These are phyloP conservation scores for Aureobasidium namibiae DNA, from an alignment of 2,329 filamentous ascomycete genomes.

Conservation along the genomic window DNA sequence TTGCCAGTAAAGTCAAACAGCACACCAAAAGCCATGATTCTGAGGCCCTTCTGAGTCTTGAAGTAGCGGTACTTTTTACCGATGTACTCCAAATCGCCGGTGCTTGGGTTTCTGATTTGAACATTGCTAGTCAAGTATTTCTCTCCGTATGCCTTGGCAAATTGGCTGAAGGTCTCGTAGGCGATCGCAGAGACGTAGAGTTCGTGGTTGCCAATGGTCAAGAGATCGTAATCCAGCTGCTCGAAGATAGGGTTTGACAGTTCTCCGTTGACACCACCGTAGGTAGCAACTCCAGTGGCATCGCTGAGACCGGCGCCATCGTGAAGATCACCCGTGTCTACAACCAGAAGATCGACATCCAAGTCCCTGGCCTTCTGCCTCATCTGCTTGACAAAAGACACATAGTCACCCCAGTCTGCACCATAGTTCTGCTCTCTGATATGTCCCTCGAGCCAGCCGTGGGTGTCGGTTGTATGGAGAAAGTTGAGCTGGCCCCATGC, in stretches of 20 bases:
- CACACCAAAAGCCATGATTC: conserved; percentile 47
- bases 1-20: conserved; percentile 47
- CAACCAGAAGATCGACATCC: conserved; percentile 51
- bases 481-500: conserved; percentile 62
- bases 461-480: conserved; percentile 55
- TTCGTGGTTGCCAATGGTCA: conserved; percentile 56
- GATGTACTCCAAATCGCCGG: conserved; percentile 37
- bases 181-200: conserved; percentile 55
- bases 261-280: conserved; percentile 42
- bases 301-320: conserved; percentile 58
- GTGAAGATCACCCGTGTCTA: conserved; percentile 60
- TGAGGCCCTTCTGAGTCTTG: conserved; percentile 39
- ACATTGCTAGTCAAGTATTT: conserved; percentile 48
- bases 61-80: conserved; percentile 43
- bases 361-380: conserved; percentile 48
- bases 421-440: conserved; percentile 49
- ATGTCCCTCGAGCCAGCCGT: conserved; percentile 44
- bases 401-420: conserved; percentile 59
- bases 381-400: conserved; percentile 53
- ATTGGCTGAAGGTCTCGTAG: conserved; percentile 53
- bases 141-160: conserved; percentile 50
- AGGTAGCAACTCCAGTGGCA: conserved; percentile 33
- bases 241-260: conserved; percentile 47
- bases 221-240: conserved; percentile 45
- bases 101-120: conserved; percentile 39